Evolutionary conservation across 176 grass and related monocot genomes (phyloP).

Genomic region (Otatea glauca): DNA sequence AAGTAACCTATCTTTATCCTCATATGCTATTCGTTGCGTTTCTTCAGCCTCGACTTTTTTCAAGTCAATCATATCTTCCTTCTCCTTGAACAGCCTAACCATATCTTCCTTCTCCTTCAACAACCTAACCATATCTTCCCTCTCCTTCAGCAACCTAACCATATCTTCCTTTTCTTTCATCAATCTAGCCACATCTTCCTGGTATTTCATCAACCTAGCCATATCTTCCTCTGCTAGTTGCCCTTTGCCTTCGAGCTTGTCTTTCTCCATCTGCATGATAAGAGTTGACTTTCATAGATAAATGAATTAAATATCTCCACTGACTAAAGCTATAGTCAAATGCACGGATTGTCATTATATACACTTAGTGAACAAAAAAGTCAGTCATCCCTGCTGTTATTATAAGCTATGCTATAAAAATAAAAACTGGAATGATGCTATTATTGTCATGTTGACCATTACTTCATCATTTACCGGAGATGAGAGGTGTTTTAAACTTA

Average conservation of each 20-base stretch:
- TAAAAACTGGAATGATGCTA: neutral
- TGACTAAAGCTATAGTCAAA: neutral
- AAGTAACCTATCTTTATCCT: conserved; percentile 33
- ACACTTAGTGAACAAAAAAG: neutral
- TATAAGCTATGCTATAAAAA: conserved; percentile 22
- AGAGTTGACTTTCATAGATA: conserved; percentile 36
- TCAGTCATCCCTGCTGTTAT: neutral
- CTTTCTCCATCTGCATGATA: conserved; percentile 48
- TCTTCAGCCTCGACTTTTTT: conserved; percentile 21
- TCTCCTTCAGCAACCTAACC: conserved; percentile 50
- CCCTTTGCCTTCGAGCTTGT: conserved; percentile 34
- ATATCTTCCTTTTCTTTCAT: conserved; percentile 57
- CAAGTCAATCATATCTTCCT: conserved; percentile 50
- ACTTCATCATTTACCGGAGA: conserved; percentile 15
- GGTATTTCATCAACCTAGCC: conserved; percentile 43
- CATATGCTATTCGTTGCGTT: conserved; percentile 25
- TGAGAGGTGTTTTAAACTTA: neutral
- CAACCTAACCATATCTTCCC: conserved; percentile 52
- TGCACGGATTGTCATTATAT: conserved; percentile 16
- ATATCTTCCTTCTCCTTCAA: no score
- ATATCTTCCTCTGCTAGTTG: conserved; percentile 43
- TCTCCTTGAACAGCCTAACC: no score
- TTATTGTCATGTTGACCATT: neutral
- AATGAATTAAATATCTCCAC: neutral
- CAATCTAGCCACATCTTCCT: conserved; percentile 54